Conservation (phyloP, 176 grass and related monocot genomes). For the Areca catechu region DNA sequence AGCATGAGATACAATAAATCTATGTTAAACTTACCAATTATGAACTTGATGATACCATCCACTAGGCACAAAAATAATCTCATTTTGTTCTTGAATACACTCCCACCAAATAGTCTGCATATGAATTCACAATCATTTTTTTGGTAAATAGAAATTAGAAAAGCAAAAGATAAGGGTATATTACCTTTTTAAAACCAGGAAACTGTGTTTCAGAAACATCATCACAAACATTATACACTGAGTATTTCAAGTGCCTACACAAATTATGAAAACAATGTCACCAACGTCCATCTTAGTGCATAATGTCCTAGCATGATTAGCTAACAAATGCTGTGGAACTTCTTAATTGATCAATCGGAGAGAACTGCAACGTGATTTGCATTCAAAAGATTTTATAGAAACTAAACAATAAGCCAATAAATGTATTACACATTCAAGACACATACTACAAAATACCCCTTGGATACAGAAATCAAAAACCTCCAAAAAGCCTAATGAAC, state of each 20-base stretch:
- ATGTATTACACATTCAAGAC: too few species aligned
- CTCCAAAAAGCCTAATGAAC: too few species aligned
- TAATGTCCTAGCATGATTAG: too few species aligned
- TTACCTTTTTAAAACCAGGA: constrained; percentile 68
- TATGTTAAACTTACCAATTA: constrained; percentile 54
- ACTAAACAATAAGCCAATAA: too few species aligned
- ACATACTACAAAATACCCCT: too few species aligned
- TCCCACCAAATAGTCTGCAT: constrained; percentile 75
- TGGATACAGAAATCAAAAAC: too few species aligned
- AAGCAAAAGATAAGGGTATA: background rate
- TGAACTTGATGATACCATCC: constrained; percentile 99
- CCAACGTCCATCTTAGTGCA: too few species aligned
- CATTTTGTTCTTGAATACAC: constrained; percentile 76
- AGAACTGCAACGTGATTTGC: too few species aligned
- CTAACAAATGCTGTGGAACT: too few species aligned
- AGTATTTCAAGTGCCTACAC: constrained; percentile 55
- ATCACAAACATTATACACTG: constrained; percentile 64
- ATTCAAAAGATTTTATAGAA: too few species aligned
- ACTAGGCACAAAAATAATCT: constrained; percentile 95
- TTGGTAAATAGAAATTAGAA: background rate
- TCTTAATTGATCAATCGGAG: too few species aligned
- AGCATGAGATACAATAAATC: background rate
- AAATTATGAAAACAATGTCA: constrained; percentile 7
- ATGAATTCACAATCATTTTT: constrained; percentile 3
- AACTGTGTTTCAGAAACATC: constrained; percentile 62